Conservation (phyloP, 768 basidiomycete species). For the Tricholomella constricta region DNA sequence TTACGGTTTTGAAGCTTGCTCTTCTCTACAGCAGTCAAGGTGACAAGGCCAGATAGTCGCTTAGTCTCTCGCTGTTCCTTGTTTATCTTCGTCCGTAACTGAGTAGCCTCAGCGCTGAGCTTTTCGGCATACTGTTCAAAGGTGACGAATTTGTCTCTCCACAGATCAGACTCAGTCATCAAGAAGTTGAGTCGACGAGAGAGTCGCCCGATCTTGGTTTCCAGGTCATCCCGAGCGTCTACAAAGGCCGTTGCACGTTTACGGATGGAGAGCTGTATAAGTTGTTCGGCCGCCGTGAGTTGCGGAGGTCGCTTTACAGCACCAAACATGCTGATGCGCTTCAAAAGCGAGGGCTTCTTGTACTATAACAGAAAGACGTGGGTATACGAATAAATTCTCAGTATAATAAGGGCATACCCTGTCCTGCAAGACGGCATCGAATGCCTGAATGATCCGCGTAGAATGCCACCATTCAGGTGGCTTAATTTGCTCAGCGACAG, state of each 20-base stretch:
- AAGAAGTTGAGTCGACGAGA: conserved; percentile 86
- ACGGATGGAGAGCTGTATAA: conserved; percentile 85
- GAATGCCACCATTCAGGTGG: conserved; percentile 95
- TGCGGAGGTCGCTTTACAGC: conserved; percentile 68
- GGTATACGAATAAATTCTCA: conserved; percentile 1
- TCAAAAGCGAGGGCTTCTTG: conserved; percentile 87
- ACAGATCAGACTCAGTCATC: conserved; percentile 88
- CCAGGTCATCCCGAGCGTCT: conserved; percentile 90
- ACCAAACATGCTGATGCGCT: conserved; percentile 80
- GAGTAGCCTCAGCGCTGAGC: conserved; percentile 82
- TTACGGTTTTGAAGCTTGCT: conserved; percentile 74
- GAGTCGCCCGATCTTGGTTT: conserved; percentile 89
- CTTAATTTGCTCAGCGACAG: conserved; percentile 88
- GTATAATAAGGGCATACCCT: conserved; percentile 48
- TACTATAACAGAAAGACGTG: conserved; percentile 45
- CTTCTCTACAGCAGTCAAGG: conserved; percentile 78
- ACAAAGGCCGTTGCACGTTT: conserved; percentile 94
- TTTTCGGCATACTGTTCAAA: conserved; percentile 95
- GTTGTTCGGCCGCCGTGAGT: conserved; percentile 79
- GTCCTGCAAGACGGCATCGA: conserved; percentile 84
- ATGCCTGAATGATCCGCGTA: conserved; percentile 86
- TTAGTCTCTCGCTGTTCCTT: conserved; percentile 90
- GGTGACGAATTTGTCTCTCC: conserved; percentile 92
- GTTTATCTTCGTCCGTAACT: conserved; percentile 84
- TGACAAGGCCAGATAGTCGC: conserved; percentile 77